Conservation (phyloP, 345 rosid genomes). For the Dimocarpus longan region DNA sequence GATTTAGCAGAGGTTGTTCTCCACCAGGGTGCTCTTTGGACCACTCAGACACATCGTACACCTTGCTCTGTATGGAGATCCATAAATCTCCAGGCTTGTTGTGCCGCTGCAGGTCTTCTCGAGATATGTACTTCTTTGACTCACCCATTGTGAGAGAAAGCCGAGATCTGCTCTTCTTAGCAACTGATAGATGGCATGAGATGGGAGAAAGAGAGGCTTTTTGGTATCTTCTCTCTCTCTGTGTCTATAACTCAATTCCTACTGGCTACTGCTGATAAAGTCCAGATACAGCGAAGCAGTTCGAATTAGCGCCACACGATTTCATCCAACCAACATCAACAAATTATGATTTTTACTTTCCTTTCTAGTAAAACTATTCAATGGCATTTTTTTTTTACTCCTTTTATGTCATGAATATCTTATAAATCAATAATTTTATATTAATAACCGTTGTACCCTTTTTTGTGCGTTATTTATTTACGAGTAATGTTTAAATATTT, state of each 20-base stretch:
- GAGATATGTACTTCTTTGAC: slow-evolving; percentile 37
- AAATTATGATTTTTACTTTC: too few relatives aligned
- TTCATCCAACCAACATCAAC: too few relatives aligned
- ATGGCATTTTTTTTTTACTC: too few relatives aligned
- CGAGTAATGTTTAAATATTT: too few relatives aligned
- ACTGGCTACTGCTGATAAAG: too few relatives aligned
- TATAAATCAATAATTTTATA: too few relatives aligned
- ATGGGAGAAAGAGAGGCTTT: not conserved
- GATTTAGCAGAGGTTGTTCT: slow-evolving; percentile 38
- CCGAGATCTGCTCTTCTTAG: slow-evolving; percentile 20
- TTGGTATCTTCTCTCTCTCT: not conserved
- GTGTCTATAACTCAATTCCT: not conserved
- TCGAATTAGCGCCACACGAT: too few relatives aligned
- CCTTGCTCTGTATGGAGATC: slow-evolving; percentile 59
- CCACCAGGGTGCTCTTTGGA: slow-evolving; percentile 52
- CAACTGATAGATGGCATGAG: not conserved
- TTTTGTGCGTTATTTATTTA: too few relatives aligned
- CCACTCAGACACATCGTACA: slow-evolving; percentile 57
- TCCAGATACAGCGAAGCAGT: too few relatives aligned
- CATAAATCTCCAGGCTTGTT: slow-evolving; percentile 48
- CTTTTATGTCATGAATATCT: too few relatives aligned
- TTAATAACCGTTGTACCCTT: too few relatives aligned
- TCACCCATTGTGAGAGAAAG: slow-evolving; percentile 33
- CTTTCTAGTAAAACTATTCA: too few relatives aligned
- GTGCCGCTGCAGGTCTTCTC: slow-evolving; percentile 42